Conservation (phyloP, 2,329 filamentous ascomycete species). For the Elsinoe arachidis region DNA sequence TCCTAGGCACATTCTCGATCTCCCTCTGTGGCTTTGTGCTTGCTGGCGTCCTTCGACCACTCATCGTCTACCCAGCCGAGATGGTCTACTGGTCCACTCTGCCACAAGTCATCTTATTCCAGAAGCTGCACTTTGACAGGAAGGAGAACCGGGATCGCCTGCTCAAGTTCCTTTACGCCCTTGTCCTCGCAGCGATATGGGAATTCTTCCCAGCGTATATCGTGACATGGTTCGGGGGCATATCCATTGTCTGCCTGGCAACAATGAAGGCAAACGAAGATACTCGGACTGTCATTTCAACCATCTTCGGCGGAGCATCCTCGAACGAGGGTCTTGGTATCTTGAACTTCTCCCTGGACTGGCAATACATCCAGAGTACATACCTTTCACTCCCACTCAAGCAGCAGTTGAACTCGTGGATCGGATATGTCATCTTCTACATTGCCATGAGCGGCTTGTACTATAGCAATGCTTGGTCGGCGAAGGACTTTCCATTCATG, state of each 20-base stretch:
- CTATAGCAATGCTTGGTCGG: conserved; percentile 42
- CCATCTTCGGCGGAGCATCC: conserved; percentile 43
- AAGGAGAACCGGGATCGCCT: conserved; percentile 44
- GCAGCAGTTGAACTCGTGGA: conserved; percentile 35
- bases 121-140: conserved; percentile 47
- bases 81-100: conserved; percentile 49
- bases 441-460: conserved; percentile 45
- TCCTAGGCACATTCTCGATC: conserved; percentile 46
- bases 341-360: conserved; percentile 45
- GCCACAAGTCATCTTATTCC: conserved; percentile 46
- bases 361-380: conserved; percentile 46
- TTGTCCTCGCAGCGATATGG: conserved; percentile 41
- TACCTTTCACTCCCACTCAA: conserved; percentile 46
- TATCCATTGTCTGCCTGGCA: conserved; percentile 48
- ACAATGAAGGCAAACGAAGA: conserved; percentile 42
- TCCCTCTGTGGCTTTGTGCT: conserved; percentile 49
- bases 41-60: conserved; percentile 45
- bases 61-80: conserved; percentile 49
- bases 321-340: conserved; percentile 47
- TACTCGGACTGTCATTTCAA: conserved; percentile 38
- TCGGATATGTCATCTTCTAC: conserved; percentile 43
- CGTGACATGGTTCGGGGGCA: conserved; percentile 46
- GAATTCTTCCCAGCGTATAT: conserved; percentile 50
- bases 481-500: conserved; percentile 46
- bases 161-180: conserved; percentile 45